A percentile compares a stretch with the other conserved stretches of the same genome.
These are phyloP conservation scores for Fusarium proliferatum DNA, from an alignment of 2,329 filamentous ascomycete genomes.

Conservation along the genomic window DNA sequence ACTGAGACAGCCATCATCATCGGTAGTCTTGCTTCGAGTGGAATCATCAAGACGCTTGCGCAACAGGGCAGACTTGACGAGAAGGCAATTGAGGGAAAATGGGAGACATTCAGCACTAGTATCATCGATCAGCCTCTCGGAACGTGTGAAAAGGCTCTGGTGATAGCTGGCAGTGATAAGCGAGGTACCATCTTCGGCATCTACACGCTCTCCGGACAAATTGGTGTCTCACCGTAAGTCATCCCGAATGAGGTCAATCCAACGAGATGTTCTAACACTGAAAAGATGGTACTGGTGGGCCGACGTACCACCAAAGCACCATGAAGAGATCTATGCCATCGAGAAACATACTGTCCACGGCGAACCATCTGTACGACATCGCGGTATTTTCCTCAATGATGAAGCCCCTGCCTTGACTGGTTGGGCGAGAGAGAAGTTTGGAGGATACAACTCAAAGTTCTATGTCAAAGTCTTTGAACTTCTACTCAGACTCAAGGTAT, in stretches of 20 bases:
- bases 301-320: constrained; percentile 21
- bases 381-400: constrained; percentile 72
- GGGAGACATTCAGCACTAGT: constrained; percentile 21
- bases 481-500: constrained; percentile 38
- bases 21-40: constrained; percentile 7
- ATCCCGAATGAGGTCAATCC: rapidly evolving
- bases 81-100: constrained; percentile 2
- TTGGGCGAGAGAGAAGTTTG: constrained; percentile 64
- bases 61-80: not conserved
- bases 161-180: constrained; percentile 25
- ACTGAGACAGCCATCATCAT: not conserved
- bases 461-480: constrained; percentile 73
- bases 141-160: not conserved
- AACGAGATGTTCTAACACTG: rapidly evolving
- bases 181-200: constrained; percentile 23
- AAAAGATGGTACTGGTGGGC: constrained; percentile 41
- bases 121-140: not conserved
- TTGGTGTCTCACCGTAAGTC: constrained; percentile 32
- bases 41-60: not conserved
- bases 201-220: constrained; percentile 31
- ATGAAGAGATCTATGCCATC: not conserved
- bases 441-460: constrained; percentile 66
- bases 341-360: constrained; percentile 47
- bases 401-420: constrained; percentile 59
- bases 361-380: constrained; percentile 67